A percentile compares a stretch with the other conserved stretches of the same genome.
These are phyloP conservation scores for Coemansia sp. DNA, from an alignment of 192 early-diverging fungal genomes.

Conservation along the genomic window DNA sequence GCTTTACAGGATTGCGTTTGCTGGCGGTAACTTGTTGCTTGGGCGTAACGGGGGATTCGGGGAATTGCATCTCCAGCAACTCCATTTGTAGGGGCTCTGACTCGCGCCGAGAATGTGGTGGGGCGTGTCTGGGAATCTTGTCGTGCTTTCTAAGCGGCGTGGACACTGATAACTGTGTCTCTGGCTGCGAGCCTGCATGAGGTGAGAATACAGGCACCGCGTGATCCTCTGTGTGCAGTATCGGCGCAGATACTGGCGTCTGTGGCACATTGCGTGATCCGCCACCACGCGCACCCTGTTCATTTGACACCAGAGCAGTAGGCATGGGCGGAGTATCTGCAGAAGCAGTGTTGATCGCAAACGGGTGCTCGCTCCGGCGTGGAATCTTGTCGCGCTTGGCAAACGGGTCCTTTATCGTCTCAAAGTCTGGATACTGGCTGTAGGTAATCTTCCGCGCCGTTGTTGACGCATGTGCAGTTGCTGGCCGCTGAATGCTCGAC, in stretches of 20 bases:
- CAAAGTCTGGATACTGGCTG: conserved; percentile 55
- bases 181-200: not conserved
- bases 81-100: conserved; percentile 29
- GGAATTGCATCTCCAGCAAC: conserved; percentile 15
- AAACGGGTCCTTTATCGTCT: conserved; percentile 51
- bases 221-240: conserved; percentile 6
- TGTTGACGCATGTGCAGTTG: conserved; percentile 30
- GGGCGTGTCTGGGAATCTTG: conserved; percentile 27
- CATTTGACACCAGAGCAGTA: conserved; percentile 4
- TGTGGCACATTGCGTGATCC: conserved; percentile 4
- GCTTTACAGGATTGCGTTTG: not conserved
- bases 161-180: conserved; percentile 2
- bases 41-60: conserved; percentile 31
- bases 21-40: not conserved
- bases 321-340: not conserved
- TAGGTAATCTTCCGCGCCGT: conserved; percentile 36
- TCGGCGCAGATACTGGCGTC: conserved; percentile 7
- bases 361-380: conserved; percentile 28
- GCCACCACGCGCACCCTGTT: conserved; percentile 6
- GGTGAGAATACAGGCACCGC: not conserved
- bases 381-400: conserved; percentile 57
- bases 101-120: not conserved
- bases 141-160: conserved; percentile 34
- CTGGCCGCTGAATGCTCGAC: conserved; percentile 19
- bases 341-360: conserved; percentile 7